Conservation (phyloP, 163 green algal genomes). For the Volvox carteri region DNA sequence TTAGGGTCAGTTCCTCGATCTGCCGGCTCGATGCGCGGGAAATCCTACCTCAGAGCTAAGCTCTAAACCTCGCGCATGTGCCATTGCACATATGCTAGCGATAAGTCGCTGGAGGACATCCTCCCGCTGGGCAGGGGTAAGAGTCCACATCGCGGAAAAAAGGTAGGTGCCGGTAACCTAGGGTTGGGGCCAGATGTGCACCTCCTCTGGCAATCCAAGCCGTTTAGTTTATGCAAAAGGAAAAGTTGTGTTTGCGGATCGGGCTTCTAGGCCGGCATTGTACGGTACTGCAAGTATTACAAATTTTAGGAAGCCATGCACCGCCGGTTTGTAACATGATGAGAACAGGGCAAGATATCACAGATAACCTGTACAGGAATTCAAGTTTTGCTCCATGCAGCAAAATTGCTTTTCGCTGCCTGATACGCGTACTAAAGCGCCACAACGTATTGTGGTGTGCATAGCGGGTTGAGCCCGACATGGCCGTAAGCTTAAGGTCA, state of each 20-base stretch:
- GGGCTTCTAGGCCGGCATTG: background rate
- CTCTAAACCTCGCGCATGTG: slow-evolving; percentile 32
- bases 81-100: slow-evolving; percentile 47
- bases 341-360: too few species aligned
- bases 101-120: slow-evolving; percentile 45
- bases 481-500: too few species aligned
- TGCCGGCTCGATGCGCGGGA: background rate
- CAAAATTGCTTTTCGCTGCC: too few species aligned
- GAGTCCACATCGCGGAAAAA: slow-evolving; percentile 31
- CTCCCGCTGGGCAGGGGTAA: slow-evolving; percentile 29
- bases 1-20: background rate
- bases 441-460: too few species aligned
- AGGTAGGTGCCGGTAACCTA: background rate
- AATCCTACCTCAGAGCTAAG: slow-evolving; percentile 40
- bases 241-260: background rate
- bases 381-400: too few species aligned
- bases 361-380: too few species aligned
- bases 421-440: too few species aligned
- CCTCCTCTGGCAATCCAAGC: too few species aligned
- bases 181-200: too few species aligned
- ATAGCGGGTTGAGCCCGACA: too few species aligned
- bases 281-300: too few species aligned
- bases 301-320: background rate
- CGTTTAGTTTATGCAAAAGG: background rate
- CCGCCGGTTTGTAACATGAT: background rate